Evolutionary conservation across 345 rosid genomes (phyloP), one percentile per base, ranked within the genome.

Genomic region (Firmiana major): DNA sequence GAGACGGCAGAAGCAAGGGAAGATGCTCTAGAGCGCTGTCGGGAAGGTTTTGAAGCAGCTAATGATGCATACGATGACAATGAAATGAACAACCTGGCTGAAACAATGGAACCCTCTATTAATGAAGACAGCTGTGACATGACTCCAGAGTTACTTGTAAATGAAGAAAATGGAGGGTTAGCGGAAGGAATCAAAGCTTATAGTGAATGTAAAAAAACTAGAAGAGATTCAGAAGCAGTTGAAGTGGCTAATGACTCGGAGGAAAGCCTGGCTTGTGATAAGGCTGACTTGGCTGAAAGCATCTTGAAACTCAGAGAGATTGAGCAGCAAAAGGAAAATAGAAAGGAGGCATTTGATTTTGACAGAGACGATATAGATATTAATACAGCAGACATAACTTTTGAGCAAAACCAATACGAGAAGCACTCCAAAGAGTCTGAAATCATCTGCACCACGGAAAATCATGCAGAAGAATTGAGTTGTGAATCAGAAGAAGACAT

Each of bases 401-500:
- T 76, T 79, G 88, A 83, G 73, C 81, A 80, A 72, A 77, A 79
- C 76, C 83, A 76, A 46, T 75, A 78, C 73, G 85, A 86, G 45
- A 84, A 77, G 43, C 58, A 53, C 49, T 43, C 67, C 42, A 71
- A 82, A 79, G 88, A 79, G 75, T 49, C 81, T 72, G 73, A 66
- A 54, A 73, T 42, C 31, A 62, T 77, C 71, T 65, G 75, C 71
- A 80, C 82, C 77, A 78, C 46, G 24, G 89, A 77, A 78, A 83
- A 84, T 66, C 78, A 59, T 73, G 49, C 75, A 79, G 90, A 85
- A 55, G 90, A 88, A 63, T 70, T 76, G 75, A 79, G 63, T 73
- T 77, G 81, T 80, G 85, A 84, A 78, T 75, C 81, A 51, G 85
- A 83, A 79, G 84, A 81, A 77, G 83, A 84, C 38, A 77, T 63